A percentile compares a stretch with the other conserved stretches of the same genome.
Evolutionary conservation across 306 rosid genomes (phyloP).

Genomic region (Fragaria nilgerrensis): DNA sequence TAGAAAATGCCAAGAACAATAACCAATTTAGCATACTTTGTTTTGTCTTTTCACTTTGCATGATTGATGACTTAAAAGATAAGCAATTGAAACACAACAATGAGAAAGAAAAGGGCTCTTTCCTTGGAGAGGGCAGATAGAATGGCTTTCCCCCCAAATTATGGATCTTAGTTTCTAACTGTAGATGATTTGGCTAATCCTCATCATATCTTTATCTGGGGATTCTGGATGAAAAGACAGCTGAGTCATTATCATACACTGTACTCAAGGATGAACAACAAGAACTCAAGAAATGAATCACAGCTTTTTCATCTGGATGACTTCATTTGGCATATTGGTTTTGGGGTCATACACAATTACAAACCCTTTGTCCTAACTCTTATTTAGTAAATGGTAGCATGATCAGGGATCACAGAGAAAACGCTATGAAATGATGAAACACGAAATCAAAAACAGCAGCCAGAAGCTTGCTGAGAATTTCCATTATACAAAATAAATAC

Average conservation of each 20-base stretch:
- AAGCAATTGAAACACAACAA: not conserved
- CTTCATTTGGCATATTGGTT: not conserved
- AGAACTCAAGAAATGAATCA: not conserved
- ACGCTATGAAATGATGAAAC: conserved; percentile 20
- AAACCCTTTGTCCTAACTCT: not conserved
- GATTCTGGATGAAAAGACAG: not conserved
- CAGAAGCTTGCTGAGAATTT: conserved; percentile 32
- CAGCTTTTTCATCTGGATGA: not conserved
- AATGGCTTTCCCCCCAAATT: not conserved
- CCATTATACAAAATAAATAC: conserved; percentile 40
- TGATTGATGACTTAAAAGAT: not conserved
- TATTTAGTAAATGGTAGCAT: not conserved
- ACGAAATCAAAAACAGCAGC: conserved; percentile 37
- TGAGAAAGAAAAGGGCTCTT: not conserved
- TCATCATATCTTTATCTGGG: not conserved
- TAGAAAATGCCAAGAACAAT: not conserved
- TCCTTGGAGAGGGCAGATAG: not conserved
- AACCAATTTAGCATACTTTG: not conserved
- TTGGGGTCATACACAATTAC: not conserved
- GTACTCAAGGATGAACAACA: not conserved
- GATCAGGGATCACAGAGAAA: not conserved
- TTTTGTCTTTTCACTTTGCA: not conserved
- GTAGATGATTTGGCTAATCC: not conserved
- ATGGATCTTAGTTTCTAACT: not conserved
- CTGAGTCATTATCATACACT: not conserved